These are phyloP conservation scores for Luffa acutangula DNA, from an alignment of 306 rosid genomes.

Conservation along the genomic window DNA sequence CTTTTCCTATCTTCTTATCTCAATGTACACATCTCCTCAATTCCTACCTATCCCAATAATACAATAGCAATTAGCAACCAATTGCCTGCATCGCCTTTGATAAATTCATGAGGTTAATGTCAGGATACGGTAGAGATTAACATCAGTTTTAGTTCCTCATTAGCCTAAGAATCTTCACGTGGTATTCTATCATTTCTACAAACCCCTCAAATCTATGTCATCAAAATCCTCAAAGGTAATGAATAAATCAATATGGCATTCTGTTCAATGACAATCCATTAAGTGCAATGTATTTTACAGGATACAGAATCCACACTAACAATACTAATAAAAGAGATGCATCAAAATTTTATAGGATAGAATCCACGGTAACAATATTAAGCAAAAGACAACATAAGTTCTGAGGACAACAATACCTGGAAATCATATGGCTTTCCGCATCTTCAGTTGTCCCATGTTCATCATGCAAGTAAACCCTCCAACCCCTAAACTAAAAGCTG, in stretches of 20 bases:
- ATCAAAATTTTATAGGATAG: not conserved
- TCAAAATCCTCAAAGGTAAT: not conserved
- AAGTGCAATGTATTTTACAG: not conserved
- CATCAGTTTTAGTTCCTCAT: not conserved
- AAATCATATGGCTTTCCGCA: constrained; percentile 54
- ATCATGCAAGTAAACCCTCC: constrained; percentile 88
- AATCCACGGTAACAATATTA: not conserved
- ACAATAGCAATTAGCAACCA: not conserved
- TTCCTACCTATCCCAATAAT: not conserved
- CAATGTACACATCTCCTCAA: not conserved
- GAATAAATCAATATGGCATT: not conserved
- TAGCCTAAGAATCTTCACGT: not conserved
- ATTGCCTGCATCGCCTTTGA: not conserved
- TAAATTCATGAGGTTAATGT: not conserved
- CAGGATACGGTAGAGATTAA: not conserved
- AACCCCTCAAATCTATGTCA: not conserved
- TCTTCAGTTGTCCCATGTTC: constrained; percentile 81
- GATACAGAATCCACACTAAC: not conserved
- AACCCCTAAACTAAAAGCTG: constrained; percentile 50
- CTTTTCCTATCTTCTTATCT: not conserved
- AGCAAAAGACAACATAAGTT: not conserved
- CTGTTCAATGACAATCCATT: not conserved
- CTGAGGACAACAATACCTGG: constrained; percentile 33
- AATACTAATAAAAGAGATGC: not conserved
- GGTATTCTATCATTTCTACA: not conserved